Evolutionary conservation across 1,284 basidiomycete species (phyloP).

Genomic region (Golubevia pallescens): DNA sequence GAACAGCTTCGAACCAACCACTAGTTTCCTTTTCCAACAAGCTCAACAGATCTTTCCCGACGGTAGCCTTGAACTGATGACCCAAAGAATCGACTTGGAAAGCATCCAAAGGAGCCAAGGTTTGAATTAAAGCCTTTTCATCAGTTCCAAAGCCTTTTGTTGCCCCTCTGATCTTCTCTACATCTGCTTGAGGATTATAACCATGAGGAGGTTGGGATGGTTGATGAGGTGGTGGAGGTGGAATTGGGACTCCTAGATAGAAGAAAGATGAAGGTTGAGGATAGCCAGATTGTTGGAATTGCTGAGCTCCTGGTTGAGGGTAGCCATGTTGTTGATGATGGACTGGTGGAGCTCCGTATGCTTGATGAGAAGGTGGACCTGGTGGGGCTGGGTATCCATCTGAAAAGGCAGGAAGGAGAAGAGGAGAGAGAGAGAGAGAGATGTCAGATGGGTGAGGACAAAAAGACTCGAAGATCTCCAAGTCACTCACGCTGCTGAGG

Average conservation of each 20-base stretch:
- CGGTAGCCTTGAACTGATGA: constrained; percentile 35
- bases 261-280: constrained; percentile 6
- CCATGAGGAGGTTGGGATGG: constrained; percentile 40
- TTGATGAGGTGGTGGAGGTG: constrained; percentile 40
- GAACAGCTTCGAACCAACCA: constrained; percentile 44
- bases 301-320: neutral
- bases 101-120: constrained; percentile 44
- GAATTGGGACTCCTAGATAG: constrained; percentile 46
- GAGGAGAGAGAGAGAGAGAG: no score
- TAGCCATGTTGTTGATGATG: constrained; percentile 3
- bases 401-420: no score
- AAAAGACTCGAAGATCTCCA: no score
- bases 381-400: no score
- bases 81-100: constrained; percentile 39
- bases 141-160: constrained; percentile 40
- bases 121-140: constrained; percentile 37
- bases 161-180: constrained; percentile 46
- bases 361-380: constrained; percentile 15
- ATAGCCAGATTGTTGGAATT: no score
- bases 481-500: no score
- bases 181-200: constrained; percentile 28
- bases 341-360: constrained; percentile 24
- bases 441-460: no score
- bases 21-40: constrained; percentile 50
- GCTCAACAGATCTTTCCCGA: constrained; percentile 41